A percentile compares a stretch with the other conserved stretches of the same genome.
Evolutionary conservation across 192 early-diverging fungal genomes (phyloP).

Genomic region (Fimicolochytrium jonesii): DNA sequence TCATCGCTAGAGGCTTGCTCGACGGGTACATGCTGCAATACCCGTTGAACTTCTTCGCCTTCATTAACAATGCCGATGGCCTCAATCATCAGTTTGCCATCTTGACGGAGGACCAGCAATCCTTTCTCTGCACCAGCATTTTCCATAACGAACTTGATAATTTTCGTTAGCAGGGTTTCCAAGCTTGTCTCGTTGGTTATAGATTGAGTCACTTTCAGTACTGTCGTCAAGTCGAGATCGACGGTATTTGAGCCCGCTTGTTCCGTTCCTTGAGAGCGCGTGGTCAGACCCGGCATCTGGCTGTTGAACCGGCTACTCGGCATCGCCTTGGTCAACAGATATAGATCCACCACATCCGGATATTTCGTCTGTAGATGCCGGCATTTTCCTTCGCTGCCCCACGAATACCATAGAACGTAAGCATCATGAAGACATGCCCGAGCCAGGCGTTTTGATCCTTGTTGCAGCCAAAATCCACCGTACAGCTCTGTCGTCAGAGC

Average conservation of each 20-base stretch:
- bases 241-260: constrained; percentile 10
- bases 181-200: constrained; percentile 45
- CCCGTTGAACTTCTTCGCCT: constrained; percentile 25
- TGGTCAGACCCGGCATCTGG: not conserved
- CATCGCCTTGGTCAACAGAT: not conserved
- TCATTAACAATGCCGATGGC: constrained; percentile 31
- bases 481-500: constrained; percentile 37
- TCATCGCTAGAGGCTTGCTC: constrained; percentile 18
- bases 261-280: constrained; percentile 11
- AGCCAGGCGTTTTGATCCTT: constrained; percentile 31
- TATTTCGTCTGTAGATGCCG: constrained; percentile 20
- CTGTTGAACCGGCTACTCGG: not conserved
- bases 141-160: constrained; percentile 42
- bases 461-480: constrained; percentile 30
- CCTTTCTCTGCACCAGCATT: constrained; percentile 48
- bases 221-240: constrained; percentile 49
- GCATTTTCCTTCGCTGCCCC: constrained; percentile 40
- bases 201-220: constrained; percentile 44
- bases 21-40: constrained; percentile 28
- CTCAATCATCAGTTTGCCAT: constrained; percentile 29
- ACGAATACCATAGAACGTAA: constrained; percentile 34
- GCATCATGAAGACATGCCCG: constrained; percentile 33
- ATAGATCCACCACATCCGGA: constrained; percentile 3
- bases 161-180: constrained; percentile 37
- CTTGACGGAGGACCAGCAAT: constrained; percentile 31